phyloP scores from a whole-genome alignment of 441 rosid species.

The Breynia disticha region DNA sequence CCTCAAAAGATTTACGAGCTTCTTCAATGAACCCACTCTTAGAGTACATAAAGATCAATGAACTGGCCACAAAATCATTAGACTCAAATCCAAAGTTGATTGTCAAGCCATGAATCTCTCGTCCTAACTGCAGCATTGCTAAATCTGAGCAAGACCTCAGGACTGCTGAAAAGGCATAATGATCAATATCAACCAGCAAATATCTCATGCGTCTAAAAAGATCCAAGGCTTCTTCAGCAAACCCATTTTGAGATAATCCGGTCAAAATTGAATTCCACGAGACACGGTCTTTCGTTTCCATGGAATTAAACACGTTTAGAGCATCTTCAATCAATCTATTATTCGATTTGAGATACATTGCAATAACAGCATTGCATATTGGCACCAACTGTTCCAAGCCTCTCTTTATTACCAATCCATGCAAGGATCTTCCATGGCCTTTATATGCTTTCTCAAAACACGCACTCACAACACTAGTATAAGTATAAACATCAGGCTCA shows the following conservation, averaged over 20 bases:
- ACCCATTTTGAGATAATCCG: slow-evolving; percentile 56
- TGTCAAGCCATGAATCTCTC: slow-evolving; percentile 50
- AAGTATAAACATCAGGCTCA: slow-evolving; percentile 53
- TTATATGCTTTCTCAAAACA: slow-evolving; percentile 31
- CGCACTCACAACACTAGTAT: slow-evolving; percentile 51
- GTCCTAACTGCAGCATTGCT: slow-evolving; percentile 64
- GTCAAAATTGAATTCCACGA: slow-evolving; percentile 72
- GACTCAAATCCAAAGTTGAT: slow-evolving; percentile 46
- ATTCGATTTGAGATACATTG: slow-evolving; percentile 50
- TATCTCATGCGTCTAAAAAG: slow-evolving; percentile 42
- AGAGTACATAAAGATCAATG: slow-evolving; percentile 66
- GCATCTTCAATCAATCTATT: slow-evolving; percentile 39
- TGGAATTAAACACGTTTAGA: slow-evolving; percentile 34
- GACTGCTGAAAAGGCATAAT: slow-evolving; percentile 61
- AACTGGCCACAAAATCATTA: slow-evolving; percentile 62
- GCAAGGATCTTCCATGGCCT: slow-evolving; percentile 39
- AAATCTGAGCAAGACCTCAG: slow-evolving; percentile 71
- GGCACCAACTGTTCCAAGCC: slow-evolving; percentile 47
- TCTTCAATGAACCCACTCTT: slow-evolving; percentile 60
- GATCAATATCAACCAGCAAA: slow-evolving; percentile 37
- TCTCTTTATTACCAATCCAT: slow-evolving; percentile 51
- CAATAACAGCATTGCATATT: slow-evolving; percentile 45
- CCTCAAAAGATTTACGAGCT: too few species aligned
- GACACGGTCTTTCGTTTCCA: slow-evolving; percentile 52
- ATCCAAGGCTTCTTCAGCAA: slow-evolving; percentile 43